Base-by-base conservation (phyloP, 1,284 basidiomycete species). In the Phellinidium pouzarii region DNA sequence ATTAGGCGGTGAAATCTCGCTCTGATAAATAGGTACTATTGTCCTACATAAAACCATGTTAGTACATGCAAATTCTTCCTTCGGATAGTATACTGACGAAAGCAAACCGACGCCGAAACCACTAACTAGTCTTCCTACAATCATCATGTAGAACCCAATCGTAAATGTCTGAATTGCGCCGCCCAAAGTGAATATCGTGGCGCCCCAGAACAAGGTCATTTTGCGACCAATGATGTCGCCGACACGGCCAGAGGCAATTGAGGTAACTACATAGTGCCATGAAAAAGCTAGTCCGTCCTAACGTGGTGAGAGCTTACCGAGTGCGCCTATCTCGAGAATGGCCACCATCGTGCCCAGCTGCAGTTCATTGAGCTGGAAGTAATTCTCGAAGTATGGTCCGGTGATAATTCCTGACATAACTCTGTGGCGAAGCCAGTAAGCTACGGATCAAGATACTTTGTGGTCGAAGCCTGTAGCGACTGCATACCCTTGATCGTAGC, bases 1-100 rank as follows among this genome's bases (percentile, higher is more conserved):
- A 64, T 92, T 81, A 2, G 95, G 91, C 12, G 94, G 94, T 2
- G 92, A 95, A 48, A 98, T 92, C 73, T 98, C 95, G 61, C 88
- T 91, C 71, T 97, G 95, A 67, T 97, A 99, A 56, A 97, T 96
- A 4, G 95, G 95, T 20, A 98, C 95, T 58, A 97, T 93, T 55
- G 94, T 97, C 50, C 91, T 91, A 62, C 11, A 23, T 26, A 14
- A 34, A 4, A 23, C 38, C 43, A 14, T 38, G 31, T 9, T 47
- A 52, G 45, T 54, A 50, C 40, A 54, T 43, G 53, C 41, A 22
- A 43, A 31, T 53, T 36, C 27, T 45, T 29, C 19, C 41, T 38
- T 37, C 40, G 23, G 31, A 12, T 23, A 9, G 49, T 27, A 44
- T 31, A 76, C 87, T 61, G 64, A 91, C 89, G 87, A 91, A 47